Evolutionary conservation across 208 protist species (phyloP).

Genomic region (Leptomonas pyrrhocoris): DNA sequence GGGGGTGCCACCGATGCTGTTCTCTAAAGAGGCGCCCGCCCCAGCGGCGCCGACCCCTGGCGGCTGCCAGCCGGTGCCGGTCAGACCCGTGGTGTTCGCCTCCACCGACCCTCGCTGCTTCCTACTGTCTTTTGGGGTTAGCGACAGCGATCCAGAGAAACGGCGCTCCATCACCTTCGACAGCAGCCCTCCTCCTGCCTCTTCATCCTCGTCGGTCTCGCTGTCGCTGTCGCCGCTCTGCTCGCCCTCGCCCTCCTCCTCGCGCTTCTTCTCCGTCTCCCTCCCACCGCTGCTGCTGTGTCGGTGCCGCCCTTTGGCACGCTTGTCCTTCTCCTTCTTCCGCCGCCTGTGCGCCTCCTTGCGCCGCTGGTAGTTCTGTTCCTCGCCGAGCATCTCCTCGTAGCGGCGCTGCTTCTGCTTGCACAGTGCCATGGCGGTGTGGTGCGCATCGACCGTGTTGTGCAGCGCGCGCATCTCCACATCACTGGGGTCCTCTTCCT

Average conservation of each 20-base stretch:
- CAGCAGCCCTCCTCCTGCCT: background rate
- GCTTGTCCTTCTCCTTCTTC: constrained; percentile 11
- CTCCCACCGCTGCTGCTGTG: background rate
- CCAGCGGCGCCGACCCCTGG: background rate
- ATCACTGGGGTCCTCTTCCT: constrained; percentile 66
- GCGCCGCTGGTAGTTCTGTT: constrained; percentile 19
- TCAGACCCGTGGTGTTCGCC: background rate
- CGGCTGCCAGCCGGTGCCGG: constrained; percentile 16
- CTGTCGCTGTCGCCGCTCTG: background rate
- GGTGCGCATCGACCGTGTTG: constrained; percentile 23
- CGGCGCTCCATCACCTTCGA: background rate
- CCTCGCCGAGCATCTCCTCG: constrained; percentile 36
- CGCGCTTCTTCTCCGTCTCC: background rate
- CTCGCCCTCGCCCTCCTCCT: constrained; percentile 4
- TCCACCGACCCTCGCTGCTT: background rate
- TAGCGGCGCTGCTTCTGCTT: constrained; percentile 37
- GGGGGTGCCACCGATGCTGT: background rate
- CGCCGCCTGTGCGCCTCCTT: constrained; percentile 19
- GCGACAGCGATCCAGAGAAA: background rate
- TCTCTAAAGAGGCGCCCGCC: too few relatives aligned
- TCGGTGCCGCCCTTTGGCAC: background rate
- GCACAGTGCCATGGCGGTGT: constrained; percentile 16
- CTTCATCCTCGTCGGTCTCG: background rate
- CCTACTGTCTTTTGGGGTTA: background rate
- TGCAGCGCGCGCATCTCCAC: constrained; percentile 52